Base-by-base conservation (phyloP, 768 basidiomycete species). In the Pulveroboletus sp. region DNA sequence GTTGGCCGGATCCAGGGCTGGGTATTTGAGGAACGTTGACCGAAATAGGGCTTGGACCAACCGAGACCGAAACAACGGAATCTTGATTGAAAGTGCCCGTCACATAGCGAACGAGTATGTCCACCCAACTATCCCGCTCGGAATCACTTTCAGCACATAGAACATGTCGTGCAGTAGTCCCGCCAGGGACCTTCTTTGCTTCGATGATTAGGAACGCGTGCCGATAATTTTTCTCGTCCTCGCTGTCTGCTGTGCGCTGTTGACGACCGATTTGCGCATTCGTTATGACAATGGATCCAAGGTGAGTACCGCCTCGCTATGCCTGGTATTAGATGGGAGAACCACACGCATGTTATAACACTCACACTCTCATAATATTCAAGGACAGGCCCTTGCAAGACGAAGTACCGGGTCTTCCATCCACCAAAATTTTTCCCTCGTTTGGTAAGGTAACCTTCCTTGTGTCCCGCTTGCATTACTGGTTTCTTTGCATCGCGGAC, bases 161-260 rank as follows among this genome's bases (percentile, higher is more conserved):
- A 34, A 99, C 94, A 63, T 98, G 95, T 16, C 91, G 81, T 26
- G 86, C 76, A 60, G 80, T 82, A 41, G 81, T 76, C 16, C 83
- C 85, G 29, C 79, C 79, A 2, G 86, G 82, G 3, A 77, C 81
- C 55, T 81, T 86, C 68, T 82, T 89, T 17, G 82, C 82, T 67
- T 96, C 94, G 53, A 98, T 92, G 60, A 99, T 90, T 54, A 99
- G 82, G 71, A 99, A 97, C 1, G 96, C 96, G 64, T 99, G 96
- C 20, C 93, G 82, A 58, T 96, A 96, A 57, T 95, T 89, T 62
- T 91, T 90, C 59, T 96, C 93, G 45, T 93, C 92, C 53, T 88
- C 86, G 2, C 76, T 71, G 53, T 58, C 67, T 48, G 77, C 66
- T 35, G 76, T 77, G 56, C 80, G 79, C 63, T 96, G 91, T 62